Evolutionary conservation across 352 stramenopile species (phyloP).

Genomic region (Phytophthora nicotianae): DNA sequence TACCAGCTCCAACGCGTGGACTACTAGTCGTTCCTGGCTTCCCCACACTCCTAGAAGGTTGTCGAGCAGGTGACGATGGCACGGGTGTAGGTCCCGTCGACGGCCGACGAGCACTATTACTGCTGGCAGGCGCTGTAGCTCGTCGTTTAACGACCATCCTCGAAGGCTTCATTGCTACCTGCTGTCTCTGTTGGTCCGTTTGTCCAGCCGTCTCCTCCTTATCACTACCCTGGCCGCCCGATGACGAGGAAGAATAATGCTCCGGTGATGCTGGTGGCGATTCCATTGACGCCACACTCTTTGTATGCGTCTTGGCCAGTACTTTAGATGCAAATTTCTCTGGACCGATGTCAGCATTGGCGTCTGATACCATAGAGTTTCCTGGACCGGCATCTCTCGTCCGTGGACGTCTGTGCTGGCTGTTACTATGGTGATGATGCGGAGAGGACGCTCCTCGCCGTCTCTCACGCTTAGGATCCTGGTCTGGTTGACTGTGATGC

Average conservation of each 20-base stretch:
- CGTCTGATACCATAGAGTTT: conserved; percentile 5
- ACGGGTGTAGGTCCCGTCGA: conserved; percentile 16
- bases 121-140: conserved; percentile 33
- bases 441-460: conserved; percentile 19
- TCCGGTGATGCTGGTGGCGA: conserved; percentile 33
- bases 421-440: conserved; percentile 23
- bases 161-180: conserved; percentile 44
- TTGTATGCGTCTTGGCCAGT: conserved; percentile 16
- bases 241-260: conserved; percentile 50
- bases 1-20: conserved; percentile 13
- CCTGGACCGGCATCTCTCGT: conserved; percentile 3
- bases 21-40: conserved; percentile 18
- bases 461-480: conserved; percentile 16
- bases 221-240: conserved; percentile 49
- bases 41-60: conserved; percentile 18
- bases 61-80: conserved; percentile 28
- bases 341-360: conserved; percentile 35
- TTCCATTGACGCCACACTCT: conserved; percentile 4
- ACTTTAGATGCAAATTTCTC: conserved; percentile 57
- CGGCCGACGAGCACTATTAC: conserved; percentile 20
- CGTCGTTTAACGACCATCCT: conserved; percentile 61
- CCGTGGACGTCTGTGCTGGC: conserved; percentile 16
- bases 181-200: conserved; percentile 25
- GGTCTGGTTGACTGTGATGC: conserved; percentile 28
- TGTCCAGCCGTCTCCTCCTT: conserved; percentile 39